Evolutionary conservation across 768 basidiomycete genomes (phyloP), one percentile per base, ranked within the genome.

Genomic region (Calocybe cyanea): DNA sequence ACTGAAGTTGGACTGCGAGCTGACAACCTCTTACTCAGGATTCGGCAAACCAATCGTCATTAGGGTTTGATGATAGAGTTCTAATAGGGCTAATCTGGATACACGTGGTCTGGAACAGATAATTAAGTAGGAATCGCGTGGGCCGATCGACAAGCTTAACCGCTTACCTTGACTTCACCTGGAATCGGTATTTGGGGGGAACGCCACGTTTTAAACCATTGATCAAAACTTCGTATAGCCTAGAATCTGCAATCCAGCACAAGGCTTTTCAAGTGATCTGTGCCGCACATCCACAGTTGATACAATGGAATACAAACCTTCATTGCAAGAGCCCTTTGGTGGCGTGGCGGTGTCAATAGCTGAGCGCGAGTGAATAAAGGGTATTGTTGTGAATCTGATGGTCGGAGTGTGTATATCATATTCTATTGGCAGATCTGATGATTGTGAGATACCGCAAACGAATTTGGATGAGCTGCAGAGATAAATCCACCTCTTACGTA

Each of bases 141-240:
- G 15, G 7, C 17, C 3, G 14, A 41, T 35, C 14, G 2, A 31
- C 1, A 13, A 2, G 10, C n/a, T 31, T 18, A 15, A 33, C 1
- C 9, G 45, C 63, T 39, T 45, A 85, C 89, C 82, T 77, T 32
- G 77, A 81, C 60, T 83, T 83, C 6, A 74, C 64, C 24, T 73
- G 73, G 50, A 77, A 69, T 19, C 85, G 73, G 55, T 87, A 78
- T 57, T 87, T 90, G 0, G 83, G 77, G 9, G 86, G 68, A 1
- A 87, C 80, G 1, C 90, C 90, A 36, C 90, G 81, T 55, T 77
- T 83, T n/a, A 83, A 66, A 2, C 91, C 90, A 50, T 87, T 88
- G 52, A 87, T 87, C 37, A 92, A 57, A 17, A 89, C 73, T 58
- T 94, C 87, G 21, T 65, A 59, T 4, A 66, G 49, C n/a, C 55